Evolutionary conservation across 495 filamentous ascomycete species (phyloP).

Genomic region (Neurospora sp.): DNA sequence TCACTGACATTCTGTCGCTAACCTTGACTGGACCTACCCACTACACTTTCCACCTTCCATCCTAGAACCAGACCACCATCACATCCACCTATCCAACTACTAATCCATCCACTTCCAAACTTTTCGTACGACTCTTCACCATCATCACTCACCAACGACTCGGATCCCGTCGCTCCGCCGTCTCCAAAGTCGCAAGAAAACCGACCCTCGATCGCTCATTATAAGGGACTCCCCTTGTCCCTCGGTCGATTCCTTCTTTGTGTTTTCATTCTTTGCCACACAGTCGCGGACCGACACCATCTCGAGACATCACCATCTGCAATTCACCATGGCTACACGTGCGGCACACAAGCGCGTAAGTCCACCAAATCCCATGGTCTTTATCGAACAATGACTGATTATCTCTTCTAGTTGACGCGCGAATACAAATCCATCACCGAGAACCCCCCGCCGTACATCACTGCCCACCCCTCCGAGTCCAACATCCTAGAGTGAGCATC

Average conservation of each 20-base stretch:
- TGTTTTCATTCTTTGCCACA: neutral
- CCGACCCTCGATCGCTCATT: neutral
- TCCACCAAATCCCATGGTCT: conserved; percentile 3
- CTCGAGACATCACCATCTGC: conserved; percentile 14
- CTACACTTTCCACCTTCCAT: neutral
- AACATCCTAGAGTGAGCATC: conserved; percentile 78
- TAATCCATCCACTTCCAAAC: neutral
- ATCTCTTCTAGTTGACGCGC: conserved; percentile 59
- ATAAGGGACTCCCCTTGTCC: neutral
- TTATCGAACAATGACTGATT: neutral
- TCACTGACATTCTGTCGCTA: neutral
- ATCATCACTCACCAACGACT: neutral
- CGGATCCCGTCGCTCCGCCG: neutral
- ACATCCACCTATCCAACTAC: neutral
- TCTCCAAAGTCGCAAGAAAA: neutral
- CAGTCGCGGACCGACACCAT: neutral
- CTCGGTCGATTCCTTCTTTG: neutral
- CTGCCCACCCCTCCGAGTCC: conserved; percentile 83
- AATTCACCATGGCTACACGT: conserved; percentile 62
- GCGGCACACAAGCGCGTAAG: conserved; percentile 77
- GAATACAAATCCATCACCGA: conserved; percentile 90
- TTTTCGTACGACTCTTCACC: neutral
- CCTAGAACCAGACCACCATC: neutral
- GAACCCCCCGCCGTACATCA: conserved; percentile 88
- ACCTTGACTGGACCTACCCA: neutral